A percentile compares a stretch with the other conserved stretches of the same genome.
These are phyloP conservation scores for Spatholobus suberectus DNA, from an alignment of 306 rosid genomes.

Conservation along the genomic window DNA sequence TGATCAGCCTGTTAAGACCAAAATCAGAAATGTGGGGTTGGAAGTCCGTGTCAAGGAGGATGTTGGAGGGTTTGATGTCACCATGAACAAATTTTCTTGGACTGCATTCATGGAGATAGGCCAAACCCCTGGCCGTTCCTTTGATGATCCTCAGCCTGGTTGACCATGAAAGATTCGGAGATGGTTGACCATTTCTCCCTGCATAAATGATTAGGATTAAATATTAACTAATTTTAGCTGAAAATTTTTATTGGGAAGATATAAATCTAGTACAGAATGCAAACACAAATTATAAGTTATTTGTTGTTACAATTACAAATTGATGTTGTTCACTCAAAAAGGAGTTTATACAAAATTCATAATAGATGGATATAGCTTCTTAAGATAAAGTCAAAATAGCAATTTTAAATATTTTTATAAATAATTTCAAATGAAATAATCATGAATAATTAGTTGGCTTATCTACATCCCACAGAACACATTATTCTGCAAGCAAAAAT, in stretches of 20 bases:
- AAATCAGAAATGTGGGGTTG: constrained; percentile 86
- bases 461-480: constrained; percentile 15
- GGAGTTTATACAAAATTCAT: neutral
- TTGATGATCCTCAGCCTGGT: constrained; percentile 73
- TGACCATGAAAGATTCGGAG: constrained; percentile 81
- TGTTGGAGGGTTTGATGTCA: constrained; percentile 93
- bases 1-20: constrained; percentile 80
- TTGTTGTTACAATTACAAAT: neutral
- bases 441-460: neutral
- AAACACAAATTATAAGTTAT: constrained; percentile 12
- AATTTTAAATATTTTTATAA: constrained; percentile 10
- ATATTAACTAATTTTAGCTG: constrained; percentile 26
- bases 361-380: constrained; percentile 19
- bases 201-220: constrained; percentile 18
- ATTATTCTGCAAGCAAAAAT: neutral
- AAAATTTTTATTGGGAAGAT: neutral
- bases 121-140: constrained; percentile 93
- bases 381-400: neutral
- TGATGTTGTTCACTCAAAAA: constrained; percentile 19
- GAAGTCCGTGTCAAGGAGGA: constrained; percentile 82
- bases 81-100: constrained; percentile 97
- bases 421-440: constrained; percentile 18
- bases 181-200: constrained; percentile 87
- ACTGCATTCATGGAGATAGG: constrained; percentile 97
- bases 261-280: constrained; percentile 35